phyloP scores from a whole-genome alignment of 164 flowering plant genomes.

The Chimonanthus praecox region DNA sequence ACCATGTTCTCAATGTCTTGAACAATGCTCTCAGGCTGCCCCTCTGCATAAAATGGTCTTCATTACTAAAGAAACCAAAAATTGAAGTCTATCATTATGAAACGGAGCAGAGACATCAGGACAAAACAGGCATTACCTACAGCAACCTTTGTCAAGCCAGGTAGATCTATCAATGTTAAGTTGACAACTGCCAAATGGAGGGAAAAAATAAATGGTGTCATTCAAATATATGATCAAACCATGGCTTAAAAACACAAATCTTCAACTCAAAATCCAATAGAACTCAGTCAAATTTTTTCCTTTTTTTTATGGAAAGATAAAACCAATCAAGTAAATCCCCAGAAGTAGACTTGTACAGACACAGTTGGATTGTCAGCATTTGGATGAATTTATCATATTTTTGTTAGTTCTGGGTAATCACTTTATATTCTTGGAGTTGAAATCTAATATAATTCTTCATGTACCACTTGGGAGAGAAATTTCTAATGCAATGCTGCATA shows the following conservation, averaged over 20 bases:
- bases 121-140: constrained; percentile 50
- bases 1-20: constrained; percentile 86
- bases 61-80: neutral
- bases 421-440: too few species aligned
- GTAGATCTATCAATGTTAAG: constrained; percentile 90
- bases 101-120: neutral
- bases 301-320: too few species aligned
- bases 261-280: neutral
- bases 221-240: neutral
- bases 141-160: constrained; percentile 98
- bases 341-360: too few species aligned
- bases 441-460: too few species aligned
- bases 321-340: too few species aligned
- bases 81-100: neutral
- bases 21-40: constrained; percentile 75
- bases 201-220: constrained; percentile 3
- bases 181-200: constrained; percentile 66
- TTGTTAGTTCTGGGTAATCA: too few species aligned
- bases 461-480: too few species aligned
- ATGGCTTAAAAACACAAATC: too few species aligned
- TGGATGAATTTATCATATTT: too few species aligned
- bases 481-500: neutral
- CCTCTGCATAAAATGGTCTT: constrained; percentile 29
- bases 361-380: too few species aligned
- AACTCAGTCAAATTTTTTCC: neutral